Percentiles rank a stretch among this genome's conserved stretches.
Conservation (phyloP, 495 filamentous ascomycete genomes). For the Jackrogersella multiformis region DNA sequence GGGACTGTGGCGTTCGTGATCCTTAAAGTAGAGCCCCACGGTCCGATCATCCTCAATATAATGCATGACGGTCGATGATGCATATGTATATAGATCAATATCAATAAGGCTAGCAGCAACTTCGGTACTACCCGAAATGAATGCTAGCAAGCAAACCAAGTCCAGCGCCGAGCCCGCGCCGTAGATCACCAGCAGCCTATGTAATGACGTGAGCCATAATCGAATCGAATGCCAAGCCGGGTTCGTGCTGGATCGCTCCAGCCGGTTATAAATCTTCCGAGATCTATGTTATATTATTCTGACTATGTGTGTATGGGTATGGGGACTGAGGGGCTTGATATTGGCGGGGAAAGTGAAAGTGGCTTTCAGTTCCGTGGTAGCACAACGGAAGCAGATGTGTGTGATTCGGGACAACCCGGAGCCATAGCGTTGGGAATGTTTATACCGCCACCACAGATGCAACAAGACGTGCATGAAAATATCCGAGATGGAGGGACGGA, state of each 20-base stretch:
- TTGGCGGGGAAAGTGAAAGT: background rate
- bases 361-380: slow-evolving; percentile 15
- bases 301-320: background rate
- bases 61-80: no score
- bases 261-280: slow-evolving; percentile 20
- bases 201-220: background rate
- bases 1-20: background rate
- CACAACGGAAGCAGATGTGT: slow-evolving; percentile 4
- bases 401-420: slow-evolving; percentile 5
- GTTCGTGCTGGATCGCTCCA: slow-evolving; percentile 29
- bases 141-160: slow-evolving; percentile 9
- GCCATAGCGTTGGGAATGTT: slow-evolving; percentile 17
- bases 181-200: background rate
- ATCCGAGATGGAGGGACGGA: slow-evolving; percentile 5
- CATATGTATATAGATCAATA: slow-evolving; percentile 16
- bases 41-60: slow-evolving; percentile 19
- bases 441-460: background rate
- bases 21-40: background rate
- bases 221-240: slow-evolving; percentile 29
- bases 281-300: slow-evolving; percentile 15
- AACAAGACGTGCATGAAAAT: background rate
- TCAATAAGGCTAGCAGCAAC: slow-evolving; percentile 35
- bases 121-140: slow-evolving; percentile 25
- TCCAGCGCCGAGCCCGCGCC: background rate
- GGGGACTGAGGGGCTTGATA: background rate